phyloP scores from a whole-genome alignment of 2,329 filamentous ascomycete genomes.

The Sporothrix euskadiensis region DNA sequence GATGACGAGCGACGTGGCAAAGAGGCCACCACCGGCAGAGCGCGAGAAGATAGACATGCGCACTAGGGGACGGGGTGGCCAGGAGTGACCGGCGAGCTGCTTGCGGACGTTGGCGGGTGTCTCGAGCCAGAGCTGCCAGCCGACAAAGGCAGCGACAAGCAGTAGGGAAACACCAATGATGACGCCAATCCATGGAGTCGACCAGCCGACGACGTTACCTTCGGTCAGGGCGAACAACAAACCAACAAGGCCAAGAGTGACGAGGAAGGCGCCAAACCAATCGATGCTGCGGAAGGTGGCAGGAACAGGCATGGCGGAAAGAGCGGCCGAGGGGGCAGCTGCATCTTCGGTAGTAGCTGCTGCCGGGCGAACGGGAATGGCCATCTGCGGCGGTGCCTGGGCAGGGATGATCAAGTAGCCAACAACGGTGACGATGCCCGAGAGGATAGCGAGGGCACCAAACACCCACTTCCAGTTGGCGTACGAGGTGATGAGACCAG shows the following conservation, averaged over 20 bases:
- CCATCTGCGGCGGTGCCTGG: conserved; percentile 4
- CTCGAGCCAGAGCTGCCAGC: conserved; percentile 64
- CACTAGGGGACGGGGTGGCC: conserved; percentile 57
- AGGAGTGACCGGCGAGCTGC: conserved; percentile 34
- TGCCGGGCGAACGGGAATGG: background rate
- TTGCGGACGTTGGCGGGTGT: conserved; percentile 44
- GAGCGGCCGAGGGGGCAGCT: conserved; percentile 38
- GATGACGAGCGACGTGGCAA: conserved; percentile 64
- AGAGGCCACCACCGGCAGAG: conserved; percentile 47
- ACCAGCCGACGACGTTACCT: conserved; percentile 69
- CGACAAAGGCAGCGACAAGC: conserved; percentile 57
- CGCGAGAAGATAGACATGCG: conserved; percentile 62
- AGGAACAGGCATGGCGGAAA: conserved; percentile 38
- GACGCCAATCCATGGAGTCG: conserved; percentile 60
- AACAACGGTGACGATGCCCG: conserved; percentile 56
- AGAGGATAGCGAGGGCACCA: conserved; percentile 63
- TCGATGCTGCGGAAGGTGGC: conserved; percentile 48
- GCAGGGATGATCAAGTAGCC: conserved; percentile 61
- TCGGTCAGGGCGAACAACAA: conserved; percentile 68
- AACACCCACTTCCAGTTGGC: conserved; percentile 68
- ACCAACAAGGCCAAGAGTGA: conserved; percentile 62
- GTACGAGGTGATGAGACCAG: conserved; percentile 64
- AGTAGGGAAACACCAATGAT: conserved; percentile 60
- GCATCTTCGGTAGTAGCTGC: too few relatives aligned
- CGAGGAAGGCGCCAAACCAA: conserved; percentile 64